Evolutionary conservation across 2,329 filamentous ascomycete genomes (phyloP).

Genomic region (Colletotrichum spaethianum): DNA sequence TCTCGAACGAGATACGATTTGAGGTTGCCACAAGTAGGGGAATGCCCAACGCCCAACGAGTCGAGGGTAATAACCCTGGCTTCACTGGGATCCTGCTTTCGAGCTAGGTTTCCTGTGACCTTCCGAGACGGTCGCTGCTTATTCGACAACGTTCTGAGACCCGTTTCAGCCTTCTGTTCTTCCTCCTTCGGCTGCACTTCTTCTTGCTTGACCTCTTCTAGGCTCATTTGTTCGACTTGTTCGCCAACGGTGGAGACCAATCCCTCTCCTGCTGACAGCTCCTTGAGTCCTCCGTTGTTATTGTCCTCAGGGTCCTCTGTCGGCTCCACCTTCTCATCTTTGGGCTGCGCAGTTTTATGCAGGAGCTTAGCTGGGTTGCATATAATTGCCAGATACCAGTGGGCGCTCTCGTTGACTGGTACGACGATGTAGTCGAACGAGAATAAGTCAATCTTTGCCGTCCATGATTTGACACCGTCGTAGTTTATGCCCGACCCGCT

Average conservation of each 20-base stretch:
- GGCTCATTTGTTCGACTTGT: constrained; percentile 27
- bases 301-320: constrained; percentile 30
- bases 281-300: neutral
- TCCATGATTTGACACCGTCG: constrained; percentile 89
- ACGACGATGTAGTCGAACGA: constrained; percentile 90
- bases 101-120: constrained; percentile 21
- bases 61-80: constrained; percentile 89
- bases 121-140: constrained; percentile 38
- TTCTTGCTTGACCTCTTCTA: constrained; percentile 15
- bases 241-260: constrained; percentile 25
- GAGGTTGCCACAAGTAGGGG: constrained; percentile 75
- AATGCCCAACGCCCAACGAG: constrained; percentile 79
- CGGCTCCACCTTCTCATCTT: neutral
- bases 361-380: constrained; percentile 84
- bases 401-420: constrained; percentile 87
- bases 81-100: constrained; percentile 64
- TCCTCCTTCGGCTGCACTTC: constrained; percentile 11
- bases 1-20: constrained; percentile 85
- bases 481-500: constrained; percentile 80
- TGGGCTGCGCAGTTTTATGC: constrained; percentile 40
- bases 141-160: neutral
- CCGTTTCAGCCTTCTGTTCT: constrained; percentile 7
- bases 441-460: constrained; percentile 86
- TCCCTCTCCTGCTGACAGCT: constrained; percentile 1
- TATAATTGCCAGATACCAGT: constrained; percentile 97